Evolutionary conservation across 192 early-diverging fungal species (phyloP), one percentile per base, ranked within the genome.

Genomic region (Neocallimastix lanati): DNA sequence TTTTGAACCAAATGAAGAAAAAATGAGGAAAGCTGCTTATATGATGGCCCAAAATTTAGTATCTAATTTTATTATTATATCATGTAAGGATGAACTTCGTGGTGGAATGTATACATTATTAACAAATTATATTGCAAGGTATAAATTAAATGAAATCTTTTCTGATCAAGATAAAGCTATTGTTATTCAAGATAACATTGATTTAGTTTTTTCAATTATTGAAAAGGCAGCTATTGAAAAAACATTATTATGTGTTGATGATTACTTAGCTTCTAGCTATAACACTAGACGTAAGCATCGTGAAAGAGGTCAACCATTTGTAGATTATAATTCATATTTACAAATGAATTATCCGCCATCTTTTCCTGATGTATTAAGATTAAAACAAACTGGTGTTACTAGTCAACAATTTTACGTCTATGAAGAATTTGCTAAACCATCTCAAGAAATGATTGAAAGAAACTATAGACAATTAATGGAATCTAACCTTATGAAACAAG

Each of bases 221-320:
- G 96, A 99, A 83, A 95, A 96, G 82, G 93, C 95, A 29, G 96
- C 98, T 3, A 94, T 94, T 81, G 95, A 97, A 82, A 96, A 96
- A 79, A 94, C 96, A 2, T 87, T 94, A n/a, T 87, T 92, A n/a
- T 95, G 97, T 81, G 96, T 99, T 76, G 95, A 97, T 84, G 92
- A 95, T 77, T 82, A 87, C n/a, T 86, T 99, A 77, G 84, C 85
- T 15, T 80, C 88, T 12, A 87, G 92, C 29, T 96, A 90, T 78
- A 78, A 86, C 28, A 90, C 86, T 67, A 89, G 98, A 33, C 90
- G 93, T 84, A 95, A 96, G 80, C 94, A 96, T 82, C 90, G 96
- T 2, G 96, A 96, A 77, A 92, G 91, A 18, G 93, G 91, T 18
- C 95, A 96, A 83, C 94, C 95, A 27, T 99, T 89, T 85, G 96